Evolutionary conservation across 1,284 basidiomycete genomes (phyloP), one percentile per base, ranked within the genome.

Genomic region (Papiliotrema fonsecae): DNA sequence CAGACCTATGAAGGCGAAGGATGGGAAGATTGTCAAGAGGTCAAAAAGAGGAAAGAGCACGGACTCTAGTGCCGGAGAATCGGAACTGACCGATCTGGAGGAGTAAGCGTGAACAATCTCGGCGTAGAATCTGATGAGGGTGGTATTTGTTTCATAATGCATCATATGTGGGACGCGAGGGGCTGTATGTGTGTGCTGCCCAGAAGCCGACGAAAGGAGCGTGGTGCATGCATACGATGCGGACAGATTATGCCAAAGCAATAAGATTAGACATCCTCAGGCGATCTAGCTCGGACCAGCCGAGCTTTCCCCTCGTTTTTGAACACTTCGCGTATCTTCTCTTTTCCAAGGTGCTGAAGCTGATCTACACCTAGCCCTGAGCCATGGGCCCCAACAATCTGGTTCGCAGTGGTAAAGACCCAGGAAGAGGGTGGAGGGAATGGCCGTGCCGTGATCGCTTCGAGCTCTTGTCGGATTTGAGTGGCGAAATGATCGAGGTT

Each of bases 401-500:
- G 45, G 53, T 68, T 70, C 16, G 47, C 4, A 2, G 44, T 9
- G 2, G 47, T 32, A 43, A 69, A 73, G 34, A 67, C 60, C 65
- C 65, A 72, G 34, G 61, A 58, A 31, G 58, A 58, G 5, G 69
- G 60, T 19, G 55, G 45, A 14, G 57, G 46, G 19, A 64, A 62
- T 0, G 67, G 60, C 22, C 62, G 37, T 2, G 69, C 57, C 0
- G 69, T 73, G 39, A 74, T 65, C 3, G 68, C 70, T 26, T 66
- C 54, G 13, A 75, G 51, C 50, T 75, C 74, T 13, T 57, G 50
- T 19, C 60, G 56, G 56, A 75, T 74, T 49, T 65, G 57, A 18
- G 64, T 55, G 42, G 61, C 65, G 58, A 73, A 75, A 54, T 62
- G 65, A 49, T 65, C 62, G 19, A 70, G 57, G 47, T 70, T 67